Conservation (phyloP, 495 filamentous ascomycete species). For the Penicillium canariense region DNA sequence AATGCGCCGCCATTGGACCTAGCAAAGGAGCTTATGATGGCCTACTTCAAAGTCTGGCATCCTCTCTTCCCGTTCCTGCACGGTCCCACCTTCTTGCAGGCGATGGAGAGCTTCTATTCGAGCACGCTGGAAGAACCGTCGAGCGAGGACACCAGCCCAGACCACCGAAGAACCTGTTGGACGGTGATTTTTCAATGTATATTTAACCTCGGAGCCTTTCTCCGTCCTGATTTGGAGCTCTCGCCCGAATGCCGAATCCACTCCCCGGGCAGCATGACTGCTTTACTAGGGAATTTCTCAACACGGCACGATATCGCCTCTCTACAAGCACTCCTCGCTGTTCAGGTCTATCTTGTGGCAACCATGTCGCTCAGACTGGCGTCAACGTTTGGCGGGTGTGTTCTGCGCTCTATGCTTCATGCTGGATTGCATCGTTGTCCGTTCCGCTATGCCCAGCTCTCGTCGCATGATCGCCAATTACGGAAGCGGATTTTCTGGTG, state of each 20-base stretch:
- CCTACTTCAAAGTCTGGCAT: constrained; percentile 47
- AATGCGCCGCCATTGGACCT: constrained; percentile 28
- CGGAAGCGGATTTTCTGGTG: constrained; percentile 52
- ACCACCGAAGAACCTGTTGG: constrained; percentile 35
- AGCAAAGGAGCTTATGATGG: constrained; percentile 39
- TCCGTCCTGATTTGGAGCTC: constrained; percentile 28
- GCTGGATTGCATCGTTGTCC: constrained; percentile 44
- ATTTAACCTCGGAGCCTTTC: constrained; percentile 36
- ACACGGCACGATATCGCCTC: constrained; percentile 37
- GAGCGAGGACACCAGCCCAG: neutral
- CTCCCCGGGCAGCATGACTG: constrained; percentile 28
- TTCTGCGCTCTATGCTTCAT: constrained; percentile 41
- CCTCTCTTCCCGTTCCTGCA: constrained; percentile 51
- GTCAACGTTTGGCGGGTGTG: constrained; percentile 39
- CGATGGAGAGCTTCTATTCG: constrained; percentile 45
- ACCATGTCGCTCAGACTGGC: constrained; percentile 41
- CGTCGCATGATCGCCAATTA: constrained; percentile 39
- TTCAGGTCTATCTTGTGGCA: constrained; percentile 39
- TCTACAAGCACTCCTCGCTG: constrained; percentile 37
- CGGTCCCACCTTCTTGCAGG: constrained; percentile 48
- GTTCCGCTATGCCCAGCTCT: constrained; percentile 41
- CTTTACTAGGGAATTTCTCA: constrained; percentile 28
- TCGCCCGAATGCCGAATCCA: constrained; percentile 28
- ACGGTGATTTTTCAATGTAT: constrained; percentile 41
- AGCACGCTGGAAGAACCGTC: neutral